Evolutionary conservation across 129 eudicot genomes (phyloP).

Genomic region (Pittosporum tobira): DNA sequence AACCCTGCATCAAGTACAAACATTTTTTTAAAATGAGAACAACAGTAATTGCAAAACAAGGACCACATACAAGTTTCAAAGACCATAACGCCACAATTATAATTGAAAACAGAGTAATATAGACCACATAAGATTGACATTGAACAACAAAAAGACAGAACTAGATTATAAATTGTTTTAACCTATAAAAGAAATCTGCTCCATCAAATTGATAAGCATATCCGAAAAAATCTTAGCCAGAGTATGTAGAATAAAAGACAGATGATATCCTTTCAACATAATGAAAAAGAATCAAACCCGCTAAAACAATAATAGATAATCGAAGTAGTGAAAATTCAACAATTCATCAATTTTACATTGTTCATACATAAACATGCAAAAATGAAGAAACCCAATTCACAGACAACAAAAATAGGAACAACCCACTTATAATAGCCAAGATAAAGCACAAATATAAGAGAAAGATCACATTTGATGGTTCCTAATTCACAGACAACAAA

Average conservation of each 20-base stretch:
- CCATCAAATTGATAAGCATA: too few species aligned
- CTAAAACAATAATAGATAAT: too few species aligned
- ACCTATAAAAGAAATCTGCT: too few species aligned
- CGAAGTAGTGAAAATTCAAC: background rate
- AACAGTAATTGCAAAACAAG: too few species aligned
- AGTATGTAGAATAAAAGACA: too few species aligned
- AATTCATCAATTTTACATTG: background rate
- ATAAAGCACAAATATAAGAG: too few species aligned
- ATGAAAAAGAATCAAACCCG: too few species aligned
- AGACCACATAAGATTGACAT: background rate
- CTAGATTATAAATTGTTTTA: too few species aligned
- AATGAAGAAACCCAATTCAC: background rate
- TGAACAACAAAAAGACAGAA: background rate
- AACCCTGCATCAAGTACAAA: conserved; percentile 43
- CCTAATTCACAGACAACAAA: background rate
- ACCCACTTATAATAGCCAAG: too few species aligned
- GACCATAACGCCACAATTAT: background rate
- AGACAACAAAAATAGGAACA: background rate
- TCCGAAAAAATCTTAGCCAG: too few species aligned
- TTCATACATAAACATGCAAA: background rate
- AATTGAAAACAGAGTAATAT: background rate
- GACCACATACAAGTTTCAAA: background rate
- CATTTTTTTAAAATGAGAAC: background rate
- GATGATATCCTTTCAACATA: too few species aligned
- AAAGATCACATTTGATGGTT: too few species aligned